Conservation (phyloP, 2,329 filamentous ascomycete species). For the Ascomycota sp. region DNA sequence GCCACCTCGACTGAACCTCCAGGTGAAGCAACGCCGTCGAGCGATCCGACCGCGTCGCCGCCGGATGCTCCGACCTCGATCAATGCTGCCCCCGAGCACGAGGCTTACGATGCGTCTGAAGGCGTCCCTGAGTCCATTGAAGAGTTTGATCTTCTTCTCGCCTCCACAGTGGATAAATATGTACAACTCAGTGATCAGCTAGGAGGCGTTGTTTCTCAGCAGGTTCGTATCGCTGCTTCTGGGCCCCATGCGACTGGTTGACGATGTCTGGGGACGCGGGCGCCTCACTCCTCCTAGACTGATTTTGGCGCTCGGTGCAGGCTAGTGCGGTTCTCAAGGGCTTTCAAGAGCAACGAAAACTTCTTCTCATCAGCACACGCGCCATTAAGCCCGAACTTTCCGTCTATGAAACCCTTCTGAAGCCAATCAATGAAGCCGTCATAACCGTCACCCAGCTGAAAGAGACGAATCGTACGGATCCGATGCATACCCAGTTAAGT, state of each 20-base stretch:
- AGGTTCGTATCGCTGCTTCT: constrained; percentile 27
- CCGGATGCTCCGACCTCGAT: constrained; percentile 12
- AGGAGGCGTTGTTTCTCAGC: constrained; percentile 56
- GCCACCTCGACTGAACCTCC: constrained; percentile 48
- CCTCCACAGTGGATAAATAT: constrained; percentile 52
- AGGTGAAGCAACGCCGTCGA: constrained; percentile 14
- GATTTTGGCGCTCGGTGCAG: constrained; percentile 6
- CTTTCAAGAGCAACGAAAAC: constrained; percentile 69
- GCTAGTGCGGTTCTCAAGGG: constrained; percentile 34
- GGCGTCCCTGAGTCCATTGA: constrained; percentile 55
- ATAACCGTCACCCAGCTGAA: constrained; percentile 59
- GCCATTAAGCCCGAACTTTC: constrained; percentile 69
- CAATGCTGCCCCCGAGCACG: constrained; percentile 17
- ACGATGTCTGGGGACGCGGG: too few species aligned
- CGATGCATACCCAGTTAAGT: constrained; percentile 60
- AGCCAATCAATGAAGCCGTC: constrained; percentile 67
- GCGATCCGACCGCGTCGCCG: constrained; percentile 8
- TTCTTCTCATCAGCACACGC: constrained; percentile 70
- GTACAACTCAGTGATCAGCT: constrained; percentile 55
- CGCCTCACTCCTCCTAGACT: too few species aligned
- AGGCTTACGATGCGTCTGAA: constrained; percentile 19
- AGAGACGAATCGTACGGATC: constrained; percentile 55
- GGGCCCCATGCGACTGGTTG: background rate
- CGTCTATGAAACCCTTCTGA: constrained; percentile 54
- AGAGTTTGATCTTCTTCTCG: constrained; percentile 67